These are phyloP conservation scores for Boechera divaricarpa DNA, from an alignment of 345 rosid genomes.

Conservation along the genomic window DNA sequence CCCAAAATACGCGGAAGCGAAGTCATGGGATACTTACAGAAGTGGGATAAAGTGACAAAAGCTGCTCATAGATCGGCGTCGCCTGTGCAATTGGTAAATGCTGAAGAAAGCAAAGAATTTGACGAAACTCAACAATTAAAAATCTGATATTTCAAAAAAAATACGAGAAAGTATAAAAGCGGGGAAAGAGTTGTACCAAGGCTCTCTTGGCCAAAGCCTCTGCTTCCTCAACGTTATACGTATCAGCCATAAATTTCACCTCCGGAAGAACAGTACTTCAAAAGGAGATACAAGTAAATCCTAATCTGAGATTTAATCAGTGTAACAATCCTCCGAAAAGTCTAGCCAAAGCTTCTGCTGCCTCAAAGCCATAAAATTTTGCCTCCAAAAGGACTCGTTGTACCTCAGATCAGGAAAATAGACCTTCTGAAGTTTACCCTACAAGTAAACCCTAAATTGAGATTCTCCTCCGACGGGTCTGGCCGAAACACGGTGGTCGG, in stretches of 20 bases:
- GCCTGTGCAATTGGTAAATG: constrained; percentile 80
- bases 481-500: constrained; percentile 22
- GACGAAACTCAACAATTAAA: constrained; percentile 9
- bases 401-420: background rate
- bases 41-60: constrained; percentile 75
- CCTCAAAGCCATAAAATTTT: constrained; percentile 45
- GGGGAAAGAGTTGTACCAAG: constrained; percentile 49
- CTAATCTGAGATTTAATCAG: constrained; percentile 18
- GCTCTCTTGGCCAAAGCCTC: constrained; percentile 77
- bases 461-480: constrained; percentile 4
- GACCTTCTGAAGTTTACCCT: constrained; percentile 9
- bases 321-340: background rate
- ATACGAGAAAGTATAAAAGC: constrained; percentile 2
- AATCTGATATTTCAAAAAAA: background rate
- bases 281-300: background rate
- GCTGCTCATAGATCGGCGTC: constrained; percentile 83
- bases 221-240: constrained; percentile 82
- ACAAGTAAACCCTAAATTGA: constrained; percentile 7
- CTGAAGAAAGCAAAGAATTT: constrained; percentile 47
- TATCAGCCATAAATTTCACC: constrained; percentile 51
- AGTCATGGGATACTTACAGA: constrained; percentile 64
- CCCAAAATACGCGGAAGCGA: background rate
- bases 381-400: background rate
- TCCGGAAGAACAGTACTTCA: constrained; percentile 12
- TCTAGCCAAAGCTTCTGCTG: constrained; percentile 51